Conservation (phyloP, 371 early-diverging fungal species). For the Haplosporangium sp. region DNA sequence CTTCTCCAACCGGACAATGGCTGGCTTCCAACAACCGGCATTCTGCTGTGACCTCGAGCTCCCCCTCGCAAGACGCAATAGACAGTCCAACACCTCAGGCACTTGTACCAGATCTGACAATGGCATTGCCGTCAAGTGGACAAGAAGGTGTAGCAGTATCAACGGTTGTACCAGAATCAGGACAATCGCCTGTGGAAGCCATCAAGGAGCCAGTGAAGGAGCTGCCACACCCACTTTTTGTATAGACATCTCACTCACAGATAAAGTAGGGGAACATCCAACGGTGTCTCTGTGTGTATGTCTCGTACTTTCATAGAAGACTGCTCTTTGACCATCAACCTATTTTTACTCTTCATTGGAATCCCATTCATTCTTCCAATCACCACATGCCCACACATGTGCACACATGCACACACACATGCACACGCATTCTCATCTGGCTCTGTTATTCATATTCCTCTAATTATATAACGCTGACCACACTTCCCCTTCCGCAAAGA, state of each 20-base stretch:
- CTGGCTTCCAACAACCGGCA: slow-evolving; percentile 10
- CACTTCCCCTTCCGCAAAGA: too few relatives aligned
- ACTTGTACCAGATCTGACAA: slow-evolving; percentile 19
- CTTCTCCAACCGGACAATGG: slow-evolving; percentile 1
- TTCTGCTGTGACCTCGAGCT: not conserved
- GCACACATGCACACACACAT: too few relatives aligned
- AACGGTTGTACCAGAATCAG: not conserved
- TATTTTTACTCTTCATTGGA: too few relatives aligned
- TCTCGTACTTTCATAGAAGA: too few relatives aligned
- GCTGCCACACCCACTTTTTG: slow-evolving; percentile 49
- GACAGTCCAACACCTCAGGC: slow-evolving; percentile 6
- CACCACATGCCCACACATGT: too few relatives aligned
- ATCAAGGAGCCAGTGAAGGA: slow-evolving; percentile 34
- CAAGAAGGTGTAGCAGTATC: not conserved
- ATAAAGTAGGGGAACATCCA: not conserved
- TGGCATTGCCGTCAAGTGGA: slow-evolving; percentile 8
- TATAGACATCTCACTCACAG: slow-evolving; percentile 10
- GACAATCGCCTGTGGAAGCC: slow-evolving; percentile 5
- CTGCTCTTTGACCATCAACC: too few relatives aligned
- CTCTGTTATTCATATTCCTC: too few relatives aligned
- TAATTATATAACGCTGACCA: too few relatives aligned
- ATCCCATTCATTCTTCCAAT: too few relatives aligned
- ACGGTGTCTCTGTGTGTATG: too few relatives aligned
- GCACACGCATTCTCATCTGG: too few relatives aligned
- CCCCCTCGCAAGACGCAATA: slow-evolving; percentile 1